Base-by-base conservation (phyloP, 371 early-diverging fungal genomes). In the Nematocida displodere region DNA sequence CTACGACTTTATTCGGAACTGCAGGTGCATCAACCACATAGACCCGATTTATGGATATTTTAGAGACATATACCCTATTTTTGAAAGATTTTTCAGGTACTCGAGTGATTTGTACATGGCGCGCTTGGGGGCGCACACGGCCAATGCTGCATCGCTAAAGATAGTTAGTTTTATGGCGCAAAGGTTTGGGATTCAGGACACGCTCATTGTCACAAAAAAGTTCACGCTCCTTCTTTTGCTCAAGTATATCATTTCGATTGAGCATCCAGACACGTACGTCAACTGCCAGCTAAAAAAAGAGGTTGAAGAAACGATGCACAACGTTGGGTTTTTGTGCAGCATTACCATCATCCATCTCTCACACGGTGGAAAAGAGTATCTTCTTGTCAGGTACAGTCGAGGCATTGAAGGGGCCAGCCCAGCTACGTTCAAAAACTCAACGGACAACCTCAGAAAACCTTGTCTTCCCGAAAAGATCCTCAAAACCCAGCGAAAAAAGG, bases 391-490 rank as follows among this genome's bases (percentile, higher is more conserved):
- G 44, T 71, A 62, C 50, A 20, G 46, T 22, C 61, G 20, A n/a
- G 75, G 75, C 4, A 56, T 71, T 20, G 33, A 65, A 42, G 44
- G n/a, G n/a, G 44, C n/a, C n/a, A n/a, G n/a, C n/a, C n/a, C n/a
- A n/a, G n/a, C n/a, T n/a, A n/a, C n/a, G n/a, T n/a, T n/a, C n/a
- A n/a, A n/a, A n/a, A n/a, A n/a, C n/a, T n/a, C n/a, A n/a, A n/a
- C n/a, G n/a, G n/a, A n/a, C n/a, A n/a, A n/a, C 53, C 53, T 24
- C 24, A 22, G 53, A 22, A 28, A 33, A 33, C 53, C 24, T 31
- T 31, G 24, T 53, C 53, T 53, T 28, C 28, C 20, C 53, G 11
- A 28, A n/a, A n/a, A n/a, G n/a, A n/a, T n/a, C n/a, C n/a, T n/a
- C n/a, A n/a, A n/a, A n/a, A n/a, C n/a, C n/a, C n/a, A n/a, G n/a